Evolutionary conservation across 1,284 basidiomycete species (phyloP), one percentile per base, ranked within the genome.

Genomic region (Trametes versicolor): DNA sequence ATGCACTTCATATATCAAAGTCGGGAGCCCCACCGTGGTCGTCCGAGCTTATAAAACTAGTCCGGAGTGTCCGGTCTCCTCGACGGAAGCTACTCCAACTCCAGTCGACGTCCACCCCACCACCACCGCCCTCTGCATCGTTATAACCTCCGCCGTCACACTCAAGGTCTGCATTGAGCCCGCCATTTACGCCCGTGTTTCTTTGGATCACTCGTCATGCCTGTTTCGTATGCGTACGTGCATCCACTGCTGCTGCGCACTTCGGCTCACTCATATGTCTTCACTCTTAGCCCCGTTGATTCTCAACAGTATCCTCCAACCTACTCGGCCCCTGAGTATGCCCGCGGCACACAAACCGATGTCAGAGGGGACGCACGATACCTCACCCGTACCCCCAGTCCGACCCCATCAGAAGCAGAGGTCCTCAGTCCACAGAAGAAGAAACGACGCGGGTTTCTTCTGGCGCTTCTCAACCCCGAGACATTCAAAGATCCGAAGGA

Each of bases 311-410:
- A 60, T 19, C 50, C 59, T 29, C 59, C 59, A 32, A 60, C 37
- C 12, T 32, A 21, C 21, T 7, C 13, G 9, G 21, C 19, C 34
- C 4, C 15, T 19, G 19, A 49, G 0, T n/a, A 48, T 8, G 29
- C 56, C 13, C 13, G 19, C 23, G 23, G 25, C 47, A 50, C 6
- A 43, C 41, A 50, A 47, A 19, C 50, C 8, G 36, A 53, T 32
- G 32, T 27, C 7, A 23, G 15, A 12, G 51, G 27, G 13, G 59
- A 60, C 29, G 41, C 47, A 1, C 65, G 73, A 39, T 70, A 72
- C 57, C 71, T 76, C 12, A 61, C 66, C 3, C 73, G 80, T 27
- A 82, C 80, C 8, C 80, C 80, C 8, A 81, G 79, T 52, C 80
- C 80, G 10, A 81, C 80, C 0, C 80, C 27, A 73, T 77, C 62